phyloP scores from a whole-genome alignment of 345 rosid species.

The Kernera saxatilis region DNA sequence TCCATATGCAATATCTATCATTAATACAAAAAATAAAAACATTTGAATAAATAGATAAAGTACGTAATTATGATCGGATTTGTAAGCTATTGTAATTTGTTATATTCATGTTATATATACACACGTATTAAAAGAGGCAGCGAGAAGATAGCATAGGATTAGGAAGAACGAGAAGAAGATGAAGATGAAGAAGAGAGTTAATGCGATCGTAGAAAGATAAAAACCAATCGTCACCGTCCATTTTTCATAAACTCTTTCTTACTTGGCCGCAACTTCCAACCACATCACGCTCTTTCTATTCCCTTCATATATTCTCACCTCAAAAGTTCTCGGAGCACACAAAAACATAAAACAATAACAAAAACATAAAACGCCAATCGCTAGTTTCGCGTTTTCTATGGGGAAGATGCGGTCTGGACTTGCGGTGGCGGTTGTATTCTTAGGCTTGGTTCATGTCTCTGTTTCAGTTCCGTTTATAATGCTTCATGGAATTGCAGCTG shows the following conservation, averaged over 20 bases:
- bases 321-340: slow-evolving; percentile 17
- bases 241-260: background rate
- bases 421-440: slow-evolving; percentile 13
- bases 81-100: background rate
- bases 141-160: background rate
- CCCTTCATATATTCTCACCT: slow-evolving; percentile 13
- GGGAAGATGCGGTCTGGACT: background rate
- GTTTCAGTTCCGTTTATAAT: slow-evolving; percentile 60
- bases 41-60: background rate
- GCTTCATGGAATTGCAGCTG: slow-evolving; percentile 59
- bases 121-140: slow-evolving; percentile 1
- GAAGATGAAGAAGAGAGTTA: background rate
- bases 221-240: background rate
- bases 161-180: background rate
- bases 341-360: background rate
- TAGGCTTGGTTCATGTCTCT: slow-evolving; percentile 35
- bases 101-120: background rate
- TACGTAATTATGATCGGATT: background rate
- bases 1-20: background rate
- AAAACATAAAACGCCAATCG: slow-evolving; percentile 7
- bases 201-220: background rate
- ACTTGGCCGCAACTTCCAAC: slow-evolving; percentile 29
- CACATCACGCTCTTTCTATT: slow-evolving; percentile 18
- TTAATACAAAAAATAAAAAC: background rate
- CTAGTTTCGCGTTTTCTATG: background rate